Base-by-base conservation (phyloP, 2,329 filamentous ascomycete species). In the Trichoderma afroharzianum region DNA sequence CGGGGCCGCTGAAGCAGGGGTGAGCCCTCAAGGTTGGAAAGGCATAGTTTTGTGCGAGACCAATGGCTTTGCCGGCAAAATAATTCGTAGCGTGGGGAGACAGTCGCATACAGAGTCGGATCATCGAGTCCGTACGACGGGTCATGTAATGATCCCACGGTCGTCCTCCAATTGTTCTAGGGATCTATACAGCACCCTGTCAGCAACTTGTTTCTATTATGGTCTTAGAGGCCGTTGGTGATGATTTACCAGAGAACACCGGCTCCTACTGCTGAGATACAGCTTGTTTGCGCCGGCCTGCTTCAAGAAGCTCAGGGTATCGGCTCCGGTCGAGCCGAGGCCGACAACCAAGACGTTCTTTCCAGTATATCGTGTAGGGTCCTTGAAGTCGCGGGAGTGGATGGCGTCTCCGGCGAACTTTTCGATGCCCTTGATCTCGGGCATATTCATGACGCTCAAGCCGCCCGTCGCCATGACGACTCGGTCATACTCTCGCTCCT, bases 271-370 rank as follows among this genome's bases (percentile, higher is more conserved):
- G n/a, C 83, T 83, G 61, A 84, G 73, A 73, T 82, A 85, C 14
- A 85, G 77, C 71, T 83, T 81, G 6, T 76, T 75, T 7, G 82
- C 80, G 30, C 73, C 74, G 9, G 67, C 74, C n/a, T 73, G 80
- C 73, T 32, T 78, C 74, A 63, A 80, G 73, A 70, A 85, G 66
- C 57, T 77, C 70, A 47, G 78, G 2, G 76, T 74, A 47, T 79
- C 78, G 1, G 75, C 75, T 15, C 76, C 78, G 1, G 81, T 83
- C 53, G 80, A 81, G 18, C 82, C 81, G n/a, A 84, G 75, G n/a
- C 84, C 85, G 6, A 86, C 78, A 0, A 86, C 79, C 6, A 86
- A 73, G 2, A 86, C 81, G n/a, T 78, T 84, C 75, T 85, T 83
- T 11, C 78, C 81, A 15, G 78, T 76, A 73, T 83, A 85, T 32